These are phyloP conservation scores for Isabelozyma gotoi DNA, from an alignment of 805 yeast species.

Conservation along the genomic window DNA sequence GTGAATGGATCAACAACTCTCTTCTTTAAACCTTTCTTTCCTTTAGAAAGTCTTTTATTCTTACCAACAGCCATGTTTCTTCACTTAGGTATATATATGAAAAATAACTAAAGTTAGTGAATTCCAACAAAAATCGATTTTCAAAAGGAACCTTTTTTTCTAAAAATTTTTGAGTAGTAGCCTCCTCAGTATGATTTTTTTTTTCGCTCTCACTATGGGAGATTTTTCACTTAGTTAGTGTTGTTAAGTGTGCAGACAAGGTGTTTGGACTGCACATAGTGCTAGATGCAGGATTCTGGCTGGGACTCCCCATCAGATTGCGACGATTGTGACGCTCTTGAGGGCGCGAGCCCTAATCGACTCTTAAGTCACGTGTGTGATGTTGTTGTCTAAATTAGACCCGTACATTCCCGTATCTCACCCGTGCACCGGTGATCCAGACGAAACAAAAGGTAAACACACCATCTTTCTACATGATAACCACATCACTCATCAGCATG, in stretches of 20 bases:
- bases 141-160: constrained; percentile 5
- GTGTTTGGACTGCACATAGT: not conserved
- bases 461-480: constrained; percentile 2
- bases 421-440: not conserved
- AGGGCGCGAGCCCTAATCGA: not conserved
- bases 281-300: not conserved
- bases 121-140: not conserved
- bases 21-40: constrained; percentile 98
- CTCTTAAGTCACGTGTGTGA: not conserved
- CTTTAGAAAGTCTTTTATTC: constrained; percentile 70
- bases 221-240: not conserved
- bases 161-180: constrained; percentile 5
- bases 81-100: constrained; percentile 5
- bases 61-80: constrained; percentile 60
- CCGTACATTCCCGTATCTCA: not conserved
- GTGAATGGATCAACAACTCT: constrained; percentile 99
- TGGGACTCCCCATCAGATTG: no score
- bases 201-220: not conserved
- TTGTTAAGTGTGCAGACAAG: no score
- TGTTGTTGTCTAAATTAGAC: not conserved
- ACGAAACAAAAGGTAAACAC: constrained; percentile 11
- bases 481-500: constrained; percentile 4
- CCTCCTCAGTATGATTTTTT: constrained; percentile 6
- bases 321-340: not conserved
- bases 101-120: not conserved